Evolutionary conservation across 2,329 filamentous ascomycete genomes (phyloP), one percentile per base, ranked within the genome.

Genomic region (Cercospora nicotianae): DNA sequence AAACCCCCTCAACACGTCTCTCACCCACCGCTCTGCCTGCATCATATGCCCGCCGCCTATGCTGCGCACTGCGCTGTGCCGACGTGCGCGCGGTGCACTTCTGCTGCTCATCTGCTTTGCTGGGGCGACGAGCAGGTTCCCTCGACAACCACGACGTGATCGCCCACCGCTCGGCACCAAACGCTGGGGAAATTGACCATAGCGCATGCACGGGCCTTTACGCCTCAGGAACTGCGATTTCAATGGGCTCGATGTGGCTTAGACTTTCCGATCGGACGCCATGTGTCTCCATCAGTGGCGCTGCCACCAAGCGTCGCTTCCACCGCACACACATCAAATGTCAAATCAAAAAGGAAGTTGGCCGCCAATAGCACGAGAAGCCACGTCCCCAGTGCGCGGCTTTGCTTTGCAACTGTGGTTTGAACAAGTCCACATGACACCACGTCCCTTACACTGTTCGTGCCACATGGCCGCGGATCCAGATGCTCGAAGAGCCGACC

Each of bases 71-170:
- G 31, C 33, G 33, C 33, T 5, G 33, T 39, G 33, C 33, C 33
- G 33, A 16, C 33, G 33, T 39, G 33, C 13, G 13, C 33, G 33
- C 13, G 33, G 33, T 39, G 33, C 33, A 6, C 48, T 12, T 53
- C 26, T 55, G 60, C 45, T 13, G 9, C 31, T 42, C 20, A 53
- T 63, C 39, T 39, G 39, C 60, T 53, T 48, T 63, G 60, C 60
- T 42, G 48, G 62, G 48, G 31, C 62, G 30, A 30, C 62, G 62
- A 30, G 48, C 61, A 64, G 33, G 48, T 63, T 55, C 51, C 62
- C 62, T 64, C 20, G 62, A 57, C 62, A 64, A 64, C 62, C 28
- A 53, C 26, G 31, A 57, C 16, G 39, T 31, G 48, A 55, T 63
- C 60, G 36, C 48, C 26, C 20, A 13, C 26, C 26, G 26, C 16